Evolutionary conservation across 768 basidiomycete genomes (phyloP), one percentile per base, ranked within the genome.

Genomic region (Calocera viscosa): DNA sequence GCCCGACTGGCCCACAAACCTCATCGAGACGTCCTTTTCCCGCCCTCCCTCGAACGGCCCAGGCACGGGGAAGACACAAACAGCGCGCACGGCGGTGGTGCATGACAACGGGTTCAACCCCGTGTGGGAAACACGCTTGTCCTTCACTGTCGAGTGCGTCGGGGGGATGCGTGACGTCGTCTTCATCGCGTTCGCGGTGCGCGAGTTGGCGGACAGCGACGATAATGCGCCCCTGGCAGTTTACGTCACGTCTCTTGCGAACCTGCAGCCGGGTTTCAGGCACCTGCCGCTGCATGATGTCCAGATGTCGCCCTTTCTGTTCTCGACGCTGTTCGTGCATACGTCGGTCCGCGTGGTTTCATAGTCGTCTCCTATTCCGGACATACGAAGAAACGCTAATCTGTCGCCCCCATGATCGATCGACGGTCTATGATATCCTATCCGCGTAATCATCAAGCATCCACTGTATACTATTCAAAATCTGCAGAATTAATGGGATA

Each of bases 41-140:
- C 22, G 33, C 17, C 41, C 49, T n/a, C 49, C 41, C 19, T 22
- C 40, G 0, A 49, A n/a, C 39, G 49, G 53, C 14, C 28, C 69
- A 7, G 49, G 63, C 1, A 26, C 69, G 3, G 79, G 80, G 32
- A 78, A 81, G 26, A 79, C 82, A 3, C 75, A 86, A n/a, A 80
- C 80, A 2, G 75, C 75, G 66, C 80, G 82, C 47, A 95, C 91
- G 2, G 77, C 76, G 24, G 78, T 82, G 0, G 84, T 94, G 66
- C 85, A 84, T 76, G 88, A 91, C 74, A 94, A 94, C 73, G 91
- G 94, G 0, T 94, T 95, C 79, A 96, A 96, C 75, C 95, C 95
- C 0, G 77, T 84, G 1, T 97, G 94, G 90, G 82, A 91, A 69
- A 85, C 93, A 71, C 74, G 74, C 40, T 76, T 94, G 28, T 75